These are phyloP conservation scores for Anastatica hierochuntica DNA, from an alignment of 345 rosid genomes.

Conservation along the genomic window DNA sequence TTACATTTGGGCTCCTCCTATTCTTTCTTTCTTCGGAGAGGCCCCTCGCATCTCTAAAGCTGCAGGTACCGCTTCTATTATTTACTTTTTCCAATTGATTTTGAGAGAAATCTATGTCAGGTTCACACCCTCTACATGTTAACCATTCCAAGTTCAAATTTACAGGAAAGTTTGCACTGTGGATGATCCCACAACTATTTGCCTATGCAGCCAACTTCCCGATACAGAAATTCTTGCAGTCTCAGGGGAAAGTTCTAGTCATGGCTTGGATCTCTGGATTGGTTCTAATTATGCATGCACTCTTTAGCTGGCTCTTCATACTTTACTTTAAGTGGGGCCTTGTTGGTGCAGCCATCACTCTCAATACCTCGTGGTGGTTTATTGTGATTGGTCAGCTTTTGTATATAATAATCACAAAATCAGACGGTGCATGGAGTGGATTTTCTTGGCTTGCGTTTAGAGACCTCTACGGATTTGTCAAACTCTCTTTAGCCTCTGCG, in stretches of 20 bases:
- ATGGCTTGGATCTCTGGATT: conserved; percentile 67
- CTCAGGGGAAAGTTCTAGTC: conserved; percentile 77
- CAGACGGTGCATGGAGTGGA: conserved; percentile 94
- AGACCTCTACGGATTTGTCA: conserved; percentile 68
- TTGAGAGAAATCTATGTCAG: no score
- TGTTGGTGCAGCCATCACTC: conserved; percentile 72
- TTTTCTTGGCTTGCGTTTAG: conserved; percentile 79
- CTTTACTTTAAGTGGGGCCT: conserved; percentile 71
- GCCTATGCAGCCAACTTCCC: conserved; percentile 89
- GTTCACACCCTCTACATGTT: no score
- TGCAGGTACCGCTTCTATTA: conserved; percentile 38
- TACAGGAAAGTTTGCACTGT: conserved; percentile 74
- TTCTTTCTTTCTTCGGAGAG: conserved; percentile 58
- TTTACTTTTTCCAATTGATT: not conserved
- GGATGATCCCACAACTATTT: conserved; percentile 85
- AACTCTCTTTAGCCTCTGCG: conserved; percentile 84
- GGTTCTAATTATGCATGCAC: conserved; percentile 47
- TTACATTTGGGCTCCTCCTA: conserved; percentile 85
- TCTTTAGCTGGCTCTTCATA: conserved; percentile 76
- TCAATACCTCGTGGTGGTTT: conserved; percentile 88
- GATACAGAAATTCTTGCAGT: conserved; percentile 75
- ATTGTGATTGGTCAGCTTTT: conserved; percentile 49
- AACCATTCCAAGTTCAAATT: not conserved
- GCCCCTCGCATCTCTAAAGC: conserved; percentile 69
- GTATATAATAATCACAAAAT: conserved; percentile 72